Percentiles rank a stretch among this genome's conserved stretches.
Evolutionary conservation across 441 rosid genomes (phyloP).

Genomic region (Mallotus japonicus): DNA sequence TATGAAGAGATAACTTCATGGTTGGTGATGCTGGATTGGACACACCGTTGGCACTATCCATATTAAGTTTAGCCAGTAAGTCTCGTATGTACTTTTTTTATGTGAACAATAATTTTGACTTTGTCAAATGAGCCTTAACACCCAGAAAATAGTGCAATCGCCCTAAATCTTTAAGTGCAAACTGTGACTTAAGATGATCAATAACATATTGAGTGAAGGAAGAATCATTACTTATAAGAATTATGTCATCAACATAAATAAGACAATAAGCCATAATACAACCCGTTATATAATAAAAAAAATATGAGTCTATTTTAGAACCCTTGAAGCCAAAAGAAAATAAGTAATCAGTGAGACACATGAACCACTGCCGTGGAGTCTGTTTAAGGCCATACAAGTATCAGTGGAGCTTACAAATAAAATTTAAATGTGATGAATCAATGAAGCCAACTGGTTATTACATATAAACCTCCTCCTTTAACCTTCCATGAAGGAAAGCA

Average conservation of each 20-base stretch:
- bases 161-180: not conserved
- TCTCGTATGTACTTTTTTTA: not conserved
- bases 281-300: too few relatives aligned
- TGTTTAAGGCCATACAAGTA: not conserved
- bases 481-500: not conserved
- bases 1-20: not conserved
- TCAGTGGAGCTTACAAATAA: too few relatives aligned
- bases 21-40: not conserved
- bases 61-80: not conserved
- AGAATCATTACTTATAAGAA: too few relatives aligned
- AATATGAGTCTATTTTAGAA: too few relatives aligned
- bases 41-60: not conserved
- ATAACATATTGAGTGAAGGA: too few relatives aligned
- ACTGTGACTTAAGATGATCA: too few relatives aligned
- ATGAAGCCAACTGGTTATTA: not conserved
- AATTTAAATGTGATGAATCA: not conserved
- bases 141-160: not conserved
- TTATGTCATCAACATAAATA: not conserved
- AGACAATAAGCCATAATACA: too few relatives aligned
- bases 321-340: too few relatives aligned
- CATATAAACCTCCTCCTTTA: not conserved
- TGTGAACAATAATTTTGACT: not conserved
- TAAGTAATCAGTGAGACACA: too few relatives aligned
- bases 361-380: not conserved
- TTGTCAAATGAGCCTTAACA: not conserved